Conservation (phyloP, 2,329 filamentous ascomycete species). For the Fusarium sp. region DNA sequence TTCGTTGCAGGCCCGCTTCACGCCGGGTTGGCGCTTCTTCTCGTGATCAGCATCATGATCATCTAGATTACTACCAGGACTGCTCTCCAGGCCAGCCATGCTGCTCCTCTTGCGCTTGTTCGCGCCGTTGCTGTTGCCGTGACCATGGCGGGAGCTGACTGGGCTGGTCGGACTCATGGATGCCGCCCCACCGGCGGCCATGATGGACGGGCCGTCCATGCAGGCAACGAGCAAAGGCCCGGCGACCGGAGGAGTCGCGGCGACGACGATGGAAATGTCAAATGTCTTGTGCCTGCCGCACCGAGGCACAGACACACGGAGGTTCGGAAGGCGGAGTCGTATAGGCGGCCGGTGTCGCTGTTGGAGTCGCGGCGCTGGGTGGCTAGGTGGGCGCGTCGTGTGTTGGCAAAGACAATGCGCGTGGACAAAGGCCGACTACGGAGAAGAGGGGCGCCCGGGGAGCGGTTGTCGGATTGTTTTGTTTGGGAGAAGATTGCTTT, state of each 20-base stretch:
- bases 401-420: conserved; percentile 35
- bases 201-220: conserved; percentile 62
- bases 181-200: conserved; percentile 58
- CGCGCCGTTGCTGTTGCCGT: conserved; percentile 53
- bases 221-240: conserved; percentile 38
- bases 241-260: conserved; percentile 29
- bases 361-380: conserved; percentile 36
- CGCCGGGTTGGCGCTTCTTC: conserved; percentile 73
- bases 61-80: conserved; percentile 63
- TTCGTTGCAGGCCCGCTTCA: conserved; percentile 86
- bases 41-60: conserved; percentile 69
- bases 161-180: conserved; percentile 67
- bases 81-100: conserved; percentile 65
- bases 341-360: conserved; percentile 42
- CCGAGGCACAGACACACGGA: conserved; percentile 22
- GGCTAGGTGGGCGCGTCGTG: conserved; percentile 40
- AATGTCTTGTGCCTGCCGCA: conserved; percentile 23
- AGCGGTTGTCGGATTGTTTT: conserved; percentile 31
- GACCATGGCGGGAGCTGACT: conserved; percentile 59
- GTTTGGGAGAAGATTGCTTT: conserved; percentile 38
- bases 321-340: conserved; percentile 14
- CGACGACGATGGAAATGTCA: background rate
- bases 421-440: conserved; percentile 47
- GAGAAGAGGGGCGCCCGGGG: conserved; percentile 40
- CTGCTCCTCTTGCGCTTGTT: conserved; percentile 70